These are phyloP conservation scores for Phytophthora uliginosa DNA, from an alignment of 352 stramenopile genomes.

Conservation along the genomic window DNA sequence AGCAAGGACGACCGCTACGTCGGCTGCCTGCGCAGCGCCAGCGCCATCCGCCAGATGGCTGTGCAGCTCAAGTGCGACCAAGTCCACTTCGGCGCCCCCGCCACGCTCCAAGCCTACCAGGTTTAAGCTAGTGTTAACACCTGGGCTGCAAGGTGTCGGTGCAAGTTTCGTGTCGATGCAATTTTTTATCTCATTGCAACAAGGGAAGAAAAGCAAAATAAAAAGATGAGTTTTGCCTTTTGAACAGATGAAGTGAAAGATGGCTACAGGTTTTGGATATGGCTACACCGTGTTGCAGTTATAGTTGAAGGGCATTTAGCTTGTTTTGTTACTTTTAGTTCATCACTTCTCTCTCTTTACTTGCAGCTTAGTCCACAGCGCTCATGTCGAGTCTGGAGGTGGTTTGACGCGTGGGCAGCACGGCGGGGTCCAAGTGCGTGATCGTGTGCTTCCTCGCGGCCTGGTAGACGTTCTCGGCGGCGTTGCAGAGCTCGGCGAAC, in stretches of 20 bases:
- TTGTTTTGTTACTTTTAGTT: constrained; percentile 14
- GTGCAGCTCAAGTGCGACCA: constrained; percentile 55
- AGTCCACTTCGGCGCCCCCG: constrained; percentile 38
- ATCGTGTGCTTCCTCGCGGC: constrained; percentile 38
- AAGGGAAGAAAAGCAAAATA: not conserved
- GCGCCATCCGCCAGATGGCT: constrained; percentile 50
- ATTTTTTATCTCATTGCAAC: constrained; percentile 9
- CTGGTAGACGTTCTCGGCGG: constrained; percentile 45
- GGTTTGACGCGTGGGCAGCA: constrained; percentile 12
- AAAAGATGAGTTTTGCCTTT: constrained; percentile 6
- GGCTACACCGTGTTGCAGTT: constrained; percentile 7
- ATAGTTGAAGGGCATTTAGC: not conserved
- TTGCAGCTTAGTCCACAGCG: constrained; percentile 38
- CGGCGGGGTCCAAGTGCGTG: constrained; percentile 29
- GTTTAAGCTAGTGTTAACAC: constrained; percentile 27
- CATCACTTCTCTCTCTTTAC: not conserved
- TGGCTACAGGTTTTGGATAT: not conserved
- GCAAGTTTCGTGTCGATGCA: not conserved
- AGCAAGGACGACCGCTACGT: constrained; percentile 38
- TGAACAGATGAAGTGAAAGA: not conserved
- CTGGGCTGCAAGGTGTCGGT: not conserved
- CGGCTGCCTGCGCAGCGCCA: constrained; percentile 33
- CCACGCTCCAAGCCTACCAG: constrained; percentile 50
- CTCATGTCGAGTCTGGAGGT: constrained; percentile 42
- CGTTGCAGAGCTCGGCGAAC: constrained; percentile 48